Percentiles rank a stretch among this genome's conserved stretches.
These are phyloP conservation scores for Albophoma yamanashiensis DNA, from an alignment of 2,329 filamentous ascomycete genomes.

Conservation along the genomic window DNA sequence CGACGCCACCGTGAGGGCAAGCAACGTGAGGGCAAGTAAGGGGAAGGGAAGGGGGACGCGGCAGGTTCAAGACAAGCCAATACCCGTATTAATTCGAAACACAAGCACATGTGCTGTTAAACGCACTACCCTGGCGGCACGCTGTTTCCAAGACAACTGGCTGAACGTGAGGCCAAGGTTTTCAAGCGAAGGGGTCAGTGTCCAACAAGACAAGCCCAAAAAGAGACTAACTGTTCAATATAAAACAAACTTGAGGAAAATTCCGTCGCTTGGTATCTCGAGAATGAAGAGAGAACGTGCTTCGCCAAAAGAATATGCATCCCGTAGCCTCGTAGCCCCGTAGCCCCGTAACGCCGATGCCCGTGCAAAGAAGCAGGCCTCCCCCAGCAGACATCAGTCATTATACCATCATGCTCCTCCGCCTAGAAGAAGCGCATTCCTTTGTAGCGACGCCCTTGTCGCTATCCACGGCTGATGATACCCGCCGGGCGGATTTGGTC, in stretches of 20 bases:
- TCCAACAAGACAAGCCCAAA: constrained; percentile 6
- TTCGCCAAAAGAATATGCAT: constrained; percentile 13
- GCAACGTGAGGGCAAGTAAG: no score
- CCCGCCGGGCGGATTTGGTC: constrained; percentile 23
- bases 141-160: not conserved
- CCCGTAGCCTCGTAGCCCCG: no score
- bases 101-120: not conserved
- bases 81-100: constrained; percentile 12
- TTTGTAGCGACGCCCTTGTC: constrained; percentile 19
- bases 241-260: constrained; percentile 12
- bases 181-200: constrained; percentile 9
- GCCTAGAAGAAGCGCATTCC: constrained; percentile 27
- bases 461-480: constrained; percentile 26
- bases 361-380: constrained; percentile 11
- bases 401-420: constrained; percentile 52
- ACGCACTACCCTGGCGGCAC: not conserved
- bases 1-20: constrained; percentile 35
- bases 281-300: constrained; percentile 16
- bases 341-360: constrained; percentile 12
- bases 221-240: constrained; percentile 18
- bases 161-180: constrained; percentile 1
- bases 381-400: constrained; percentile 22
- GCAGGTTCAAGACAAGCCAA: constrained; percentile 7
- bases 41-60: not conserved
- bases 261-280: constrained; percentile 26